Evolutionary conservation across 208 protist genomes (phyloP).

Genomic region (Vickermania spadyakhi): DNA sequence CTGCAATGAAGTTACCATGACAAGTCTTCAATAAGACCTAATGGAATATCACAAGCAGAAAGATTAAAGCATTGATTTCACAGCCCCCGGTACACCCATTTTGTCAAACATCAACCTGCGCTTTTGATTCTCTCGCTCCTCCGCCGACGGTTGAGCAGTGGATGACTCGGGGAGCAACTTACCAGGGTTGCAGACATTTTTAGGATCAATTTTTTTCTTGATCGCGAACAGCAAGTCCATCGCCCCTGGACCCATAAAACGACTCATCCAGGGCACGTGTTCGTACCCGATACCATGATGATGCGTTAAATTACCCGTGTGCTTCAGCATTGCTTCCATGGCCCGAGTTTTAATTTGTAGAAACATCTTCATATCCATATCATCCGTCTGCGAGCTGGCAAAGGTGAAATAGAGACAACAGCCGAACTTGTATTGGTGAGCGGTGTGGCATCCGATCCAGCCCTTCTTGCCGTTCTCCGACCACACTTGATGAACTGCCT

Average conservation of each 20-base stretch:
- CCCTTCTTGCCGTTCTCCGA: slow-evolving; percentile 62
- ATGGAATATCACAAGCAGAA: no score
- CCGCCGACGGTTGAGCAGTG: slow-evolving; percentile 27
- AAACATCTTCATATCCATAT: slow-evolving; percentile 87
- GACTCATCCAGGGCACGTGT: slow-evolving; percentile 89
- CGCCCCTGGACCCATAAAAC: slow-evolving; percentile 55
- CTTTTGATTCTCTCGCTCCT: slow-evolving; percentile 28
- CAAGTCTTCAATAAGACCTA: no score
- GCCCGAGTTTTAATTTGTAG: slow-evolving; percentile 79
- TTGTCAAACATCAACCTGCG: slow-evolving; percentile 88
- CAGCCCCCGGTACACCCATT: slow-evolving; percentile 71
- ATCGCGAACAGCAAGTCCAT: slow-evolving; percentile 66
- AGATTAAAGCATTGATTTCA: slow-evolving; percentile 22
- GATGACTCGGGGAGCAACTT: slow-evolving; percentile 75
- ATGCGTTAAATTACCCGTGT: slow-evolving; percentile 82
- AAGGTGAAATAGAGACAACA: slow-evolving; percentile 93
- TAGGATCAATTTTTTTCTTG: slow-evolving; percentile 79
- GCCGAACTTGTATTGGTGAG: slow-evolving; percentile 87
- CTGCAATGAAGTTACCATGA: no score
- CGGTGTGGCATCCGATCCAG: slow-evolving; percentile 90
- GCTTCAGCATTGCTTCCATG: slow-evolving; percentile 79
- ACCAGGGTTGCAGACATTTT: slow-evolving; percentile 88
- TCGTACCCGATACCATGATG: slow-evolving; percentile 91
- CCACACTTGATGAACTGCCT: slow-evolving; percentile 71
- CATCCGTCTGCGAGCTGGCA: slow-evolving; percentile 68